phyloP scores from a whole-genome alignment of 192 early-diverging fungal genomes.

The Gryganskiella cystojenkinii region DNA sequence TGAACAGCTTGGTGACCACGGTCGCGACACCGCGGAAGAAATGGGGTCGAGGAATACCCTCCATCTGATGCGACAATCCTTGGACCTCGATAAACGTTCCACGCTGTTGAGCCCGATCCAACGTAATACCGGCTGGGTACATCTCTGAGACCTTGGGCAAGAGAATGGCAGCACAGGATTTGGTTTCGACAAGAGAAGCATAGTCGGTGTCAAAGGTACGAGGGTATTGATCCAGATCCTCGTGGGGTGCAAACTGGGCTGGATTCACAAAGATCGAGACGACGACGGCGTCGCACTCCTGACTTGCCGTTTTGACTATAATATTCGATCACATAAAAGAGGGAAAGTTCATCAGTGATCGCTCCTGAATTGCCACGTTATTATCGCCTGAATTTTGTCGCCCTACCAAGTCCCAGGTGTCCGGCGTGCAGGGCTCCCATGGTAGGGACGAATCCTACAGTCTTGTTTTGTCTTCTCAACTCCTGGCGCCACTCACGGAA shows the following conservation, averaged over 20 bases:
- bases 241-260: slow-evolving; percentile 97
- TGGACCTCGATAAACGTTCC: slow-evolving; percentile 95
- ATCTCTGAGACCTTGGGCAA: slow-evolving; percentile 85
- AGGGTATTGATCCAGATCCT: slow-evolving; percentile 93
- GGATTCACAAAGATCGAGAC: slow-evolving; percentile 98
- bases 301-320: slow-evolving; percentile 63
- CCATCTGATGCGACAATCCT: slow-evolving; percentile 92
- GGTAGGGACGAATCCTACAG: slow-evolving; percentile 96
- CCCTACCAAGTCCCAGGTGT: slow-evolving; percentile 80
- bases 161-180: slow-evolving; percentile 65
- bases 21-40: slow-evolving; percentile 99
- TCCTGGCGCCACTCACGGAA: slow-evolving; percentile 77
- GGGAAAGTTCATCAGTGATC: no score
- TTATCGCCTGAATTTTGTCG: no score
- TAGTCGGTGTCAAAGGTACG: slow-evolving; percentile 85
- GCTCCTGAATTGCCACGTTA: no score
- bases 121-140: slow-evolving; percentile 92
- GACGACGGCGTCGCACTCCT: slow-evolving; percentile 75
- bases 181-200: slow-evolving; percentile 64
- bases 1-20: slow-evolving; percentile 93
- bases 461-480: slow-evolving; percentile 59
- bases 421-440: slow-evolving; percentile 98
- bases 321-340: neutral
- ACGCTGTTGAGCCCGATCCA: slow-evolving; percentile 80
- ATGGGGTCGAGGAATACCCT: slow-evolving; percentile 90